phyloP scores from a whole-genome alignment of 1,139 yeast species.

The Nakaseomyces glabratus region DNA sequence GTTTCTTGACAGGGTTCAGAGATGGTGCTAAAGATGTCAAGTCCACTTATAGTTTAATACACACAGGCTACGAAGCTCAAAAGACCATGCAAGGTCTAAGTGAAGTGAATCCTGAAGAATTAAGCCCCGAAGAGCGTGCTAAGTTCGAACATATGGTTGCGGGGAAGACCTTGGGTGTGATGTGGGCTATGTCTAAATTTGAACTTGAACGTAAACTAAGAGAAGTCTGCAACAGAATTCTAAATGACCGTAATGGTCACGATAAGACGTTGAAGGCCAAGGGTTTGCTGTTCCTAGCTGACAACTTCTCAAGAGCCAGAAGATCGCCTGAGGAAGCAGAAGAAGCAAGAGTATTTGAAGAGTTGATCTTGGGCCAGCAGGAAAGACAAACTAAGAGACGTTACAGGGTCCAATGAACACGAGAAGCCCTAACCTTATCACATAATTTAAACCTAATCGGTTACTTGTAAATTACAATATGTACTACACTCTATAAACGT shows the following conservation, averaged over 20 bases:
- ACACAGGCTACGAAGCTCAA: constrained; percentile 66
- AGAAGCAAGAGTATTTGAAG: constrained; percentile 68
- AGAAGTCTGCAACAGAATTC: constrained; percentile 50
- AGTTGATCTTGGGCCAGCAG: constrained; percentile 43
- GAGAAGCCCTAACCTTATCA: too few relatives aligned
- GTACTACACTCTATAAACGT: too few relatives aligned
- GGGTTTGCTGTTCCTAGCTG: constrained; percentile 49
- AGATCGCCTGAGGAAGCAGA: constrained; percentile 62
- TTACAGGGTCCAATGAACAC: too few relatives aligned
- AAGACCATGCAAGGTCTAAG: constrained; percentile 58
- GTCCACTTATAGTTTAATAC: constrained; percentile 54
- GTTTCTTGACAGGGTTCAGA: constrained; percentile 53
- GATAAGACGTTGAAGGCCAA: constrained; percentile 50
- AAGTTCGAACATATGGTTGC: constrained; percentile 57
- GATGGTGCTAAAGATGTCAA: constrained; percentile 63
- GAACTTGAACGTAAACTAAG: constrained; percentile 60
- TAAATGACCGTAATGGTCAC: constrained; percentile 47
- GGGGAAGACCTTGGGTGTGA: constrained; percentile 68
- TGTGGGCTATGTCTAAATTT: constrained; percentile 70
- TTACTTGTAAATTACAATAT: too few relatives aligned
- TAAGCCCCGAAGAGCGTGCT: constrained; percentile 44
- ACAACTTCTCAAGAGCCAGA: constrained; percentile 43
- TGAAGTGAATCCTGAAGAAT: constrained; percentile 41
- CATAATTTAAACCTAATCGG: too few relatives aligned
- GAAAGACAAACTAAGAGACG: constrained; percentile 23